Conservation (phyloP, 768 basidiomycete genomes). For the Boletales sp. region DNA sequence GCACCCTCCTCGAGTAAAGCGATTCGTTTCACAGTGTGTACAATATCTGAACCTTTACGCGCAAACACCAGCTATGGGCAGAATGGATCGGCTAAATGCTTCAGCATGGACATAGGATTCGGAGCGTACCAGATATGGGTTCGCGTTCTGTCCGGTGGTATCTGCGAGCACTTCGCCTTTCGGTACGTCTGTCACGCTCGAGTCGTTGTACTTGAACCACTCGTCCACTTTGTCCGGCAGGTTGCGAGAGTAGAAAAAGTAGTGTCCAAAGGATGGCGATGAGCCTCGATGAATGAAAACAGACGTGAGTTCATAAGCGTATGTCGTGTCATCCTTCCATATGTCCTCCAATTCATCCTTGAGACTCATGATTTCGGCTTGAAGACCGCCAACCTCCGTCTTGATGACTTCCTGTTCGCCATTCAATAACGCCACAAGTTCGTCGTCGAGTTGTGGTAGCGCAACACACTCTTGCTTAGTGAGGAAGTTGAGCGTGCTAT, state of each 20-base stretch:
- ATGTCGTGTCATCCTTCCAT: constrained; percentile 65
- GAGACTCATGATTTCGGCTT: constrained; percentile 45
- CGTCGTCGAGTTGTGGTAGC: constrained; percentile 55
- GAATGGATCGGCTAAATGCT: background rate
- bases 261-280: constrained; percentile 86
- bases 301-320: constrained; percentile 86
- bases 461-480: constrained; percentile 41
- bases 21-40: constrained; percentile 77
- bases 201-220: constrained; percentile 98
- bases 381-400: constrained; percentile 55
- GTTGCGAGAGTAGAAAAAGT: constrained; percentile 92
- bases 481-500: constrained; percentile 56
- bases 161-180: constrained; percentile 86
- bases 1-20: constrained; percentile 24
- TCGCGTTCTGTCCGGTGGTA: constrained; percentile 87
- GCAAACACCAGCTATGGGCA: constrained; percentile 72
- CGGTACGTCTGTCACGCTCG: constrained; percentile 69
- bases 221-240: constrained; percentile 74
- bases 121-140: constrained; percentile 77
- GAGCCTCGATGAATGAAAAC: constrained; percentile 95
- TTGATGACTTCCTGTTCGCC: constrained; percentile 52
- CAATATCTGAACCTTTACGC: constrained; percentile 71
- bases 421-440: constrained; percentile 49
- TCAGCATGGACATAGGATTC: background rate
- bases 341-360: constrained; percentile 69